phyloP scores from a whole-genome alignment of 768 basidiomycete species.

The Trametes coccinea region DNA sequence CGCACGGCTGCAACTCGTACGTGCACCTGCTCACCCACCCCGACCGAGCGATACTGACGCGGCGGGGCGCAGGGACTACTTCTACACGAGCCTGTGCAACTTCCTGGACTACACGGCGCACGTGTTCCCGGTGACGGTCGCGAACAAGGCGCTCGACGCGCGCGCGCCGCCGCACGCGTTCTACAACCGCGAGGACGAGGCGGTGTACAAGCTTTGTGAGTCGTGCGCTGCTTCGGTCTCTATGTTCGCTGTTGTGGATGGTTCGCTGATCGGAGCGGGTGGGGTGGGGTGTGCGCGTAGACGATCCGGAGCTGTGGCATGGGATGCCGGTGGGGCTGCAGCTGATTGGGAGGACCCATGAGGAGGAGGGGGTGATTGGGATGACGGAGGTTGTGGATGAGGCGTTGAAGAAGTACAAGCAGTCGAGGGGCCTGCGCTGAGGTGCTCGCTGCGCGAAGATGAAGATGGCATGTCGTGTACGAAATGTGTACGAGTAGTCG shows the following conservation, averaged over 20 bases:
- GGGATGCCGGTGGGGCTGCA: conserved; percentile 51
- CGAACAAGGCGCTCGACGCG: conserved; percentile 43
- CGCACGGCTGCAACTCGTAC: conserved; percentile 45
- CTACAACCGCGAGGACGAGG: conserved; percentile 44
- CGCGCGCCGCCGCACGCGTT: conserved; percentile 40
- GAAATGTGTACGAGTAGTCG: too few relatives aligned
- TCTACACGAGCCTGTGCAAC: conserved; percentile 51
- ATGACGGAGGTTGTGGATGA: conserved; percentile 48
- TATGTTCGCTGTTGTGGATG: neutral
- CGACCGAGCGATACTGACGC: conserved; percentile 14
- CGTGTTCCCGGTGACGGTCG: conserved; percentile 50
- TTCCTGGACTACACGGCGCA: conserved; percentile 45
- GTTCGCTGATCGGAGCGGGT: too few relatives aligned
- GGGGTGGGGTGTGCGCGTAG: conserved; percentile 25
- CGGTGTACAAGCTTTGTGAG: conserved; percentile 48
- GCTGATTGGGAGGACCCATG: conserved; percentile 46
- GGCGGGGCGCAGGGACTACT: conserved; percentile 33
- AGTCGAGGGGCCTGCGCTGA: neutral
- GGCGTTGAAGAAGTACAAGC: conserved; percentile 33
- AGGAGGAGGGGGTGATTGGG: conserved; percentile 54
- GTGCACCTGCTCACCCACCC: conserved; percentile 14
- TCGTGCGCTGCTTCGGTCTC: neutral
- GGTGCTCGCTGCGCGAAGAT: too few relatives aligned
- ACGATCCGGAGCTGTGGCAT: conserved; percentile 46
- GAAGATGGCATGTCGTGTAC: too few relatives aligned